Evolutionary conservation across 75 land plant genomes (phyloP), one percentile per base, ranked within the genome.

Genomic region (Pinus taeda): DNA sequence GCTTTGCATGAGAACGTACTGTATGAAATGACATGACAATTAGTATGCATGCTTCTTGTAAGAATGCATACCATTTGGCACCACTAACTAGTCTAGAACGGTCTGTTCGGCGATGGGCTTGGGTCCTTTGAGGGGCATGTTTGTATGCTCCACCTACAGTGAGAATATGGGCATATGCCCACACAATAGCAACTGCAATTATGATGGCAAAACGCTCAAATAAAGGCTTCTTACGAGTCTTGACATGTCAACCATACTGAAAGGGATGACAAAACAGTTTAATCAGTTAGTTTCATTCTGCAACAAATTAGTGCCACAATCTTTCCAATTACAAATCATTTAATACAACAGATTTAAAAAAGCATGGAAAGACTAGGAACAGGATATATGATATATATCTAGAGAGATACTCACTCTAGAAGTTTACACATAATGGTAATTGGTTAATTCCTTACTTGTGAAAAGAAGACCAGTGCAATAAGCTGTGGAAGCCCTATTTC

Each of bases 121-220:
- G 88, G 3, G 93, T 93, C 55, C 74, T 81, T n/a, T 60, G 80
- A 14, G 86, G 77, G 13, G 82, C 72, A 71, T 84, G 80, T 57
- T 85, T 86, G 79, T 96, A 96, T 30, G 99, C 99, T 59, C 99
- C 99, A 73, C 98, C 92, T 39, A 96, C 82, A 15, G 99, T 94
- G 39, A 96, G 91, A 6, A 96, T 71, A 78, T 89, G 85, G 69
- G 98, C 99, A 87, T 96, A 96, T 21, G 90, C 80, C 99, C 99
- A 96, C 6, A 91, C 87, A 57, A 96, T 82, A 59, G 84, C 86
- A 74, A 90, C 88, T 49, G 87, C 82, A 57, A 96, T 77, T 74
- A 96, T 57, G 59, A 96, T 88, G 72, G 98, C 93, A 85, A 90
- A 93, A 18, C 98, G 90, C 30, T 92, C 97, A 77, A 90, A 90